A percentile compares a stretch with the other conserved stretches of the same genome.
These are phyloP conservation scores for Aspergillus ustus DNA, from an alignment of 2,329 filamentous ascomycete genomes.

Conservation along the genomic window DNA sequence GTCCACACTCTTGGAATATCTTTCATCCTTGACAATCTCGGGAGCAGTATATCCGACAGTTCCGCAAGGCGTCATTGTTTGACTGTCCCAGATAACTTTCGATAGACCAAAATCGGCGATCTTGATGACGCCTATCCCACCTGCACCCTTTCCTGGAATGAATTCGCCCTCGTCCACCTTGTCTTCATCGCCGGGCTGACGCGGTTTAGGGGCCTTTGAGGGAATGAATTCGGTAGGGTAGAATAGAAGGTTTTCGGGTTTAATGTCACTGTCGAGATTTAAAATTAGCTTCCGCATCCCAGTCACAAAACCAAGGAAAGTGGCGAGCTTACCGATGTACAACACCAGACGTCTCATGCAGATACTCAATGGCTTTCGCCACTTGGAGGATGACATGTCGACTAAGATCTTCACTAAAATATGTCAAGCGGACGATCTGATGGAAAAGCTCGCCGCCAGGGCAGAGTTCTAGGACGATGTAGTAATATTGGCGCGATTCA, in stretches of 20 bases:
- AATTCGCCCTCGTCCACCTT: conserved; percentile 98
- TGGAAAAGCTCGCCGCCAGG: conserved; percentile 97
- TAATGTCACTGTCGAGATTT: conserved; percentile 63
- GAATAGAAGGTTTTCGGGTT: conserved; percentile 96
- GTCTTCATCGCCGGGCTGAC: conserved; percentile 87
- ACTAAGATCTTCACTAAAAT: conserved; percentile 95
- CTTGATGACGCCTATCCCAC: conserved; percentile 93
- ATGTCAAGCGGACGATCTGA: conserved; percentile 96
- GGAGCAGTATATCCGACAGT: conserved; percentile 98
- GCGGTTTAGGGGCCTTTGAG: conserved; percentile 78
- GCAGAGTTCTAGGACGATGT: conserved; percentile 93
- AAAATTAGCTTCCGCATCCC: background rate
- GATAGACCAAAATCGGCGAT: conserved; percentile 97
- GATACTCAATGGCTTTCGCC: conserved; percentile 88
- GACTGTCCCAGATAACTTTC: conserved; percentile 97
- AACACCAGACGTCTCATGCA: conserved; percentile 93
- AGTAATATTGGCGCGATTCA: conserved; percentile 94
- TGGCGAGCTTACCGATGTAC: conserved; percentile 80
- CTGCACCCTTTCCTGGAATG: conserved; percentile 75
- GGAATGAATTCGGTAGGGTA: conserved; percentile 82
- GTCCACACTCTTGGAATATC: conserved; percentile 97
- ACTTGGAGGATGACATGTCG: conserved; percentile 95
- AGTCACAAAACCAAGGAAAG: background rate
- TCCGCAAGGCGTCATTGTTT: conserved; percentile 99
- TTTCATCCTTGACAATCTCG: conserved; percentile 98